These are phyloP conservation scores for Monosporascus sp. DNA, from an alignment of 2,329 filamentous ascomycete species.

Conservation along the genomic window DNA sequence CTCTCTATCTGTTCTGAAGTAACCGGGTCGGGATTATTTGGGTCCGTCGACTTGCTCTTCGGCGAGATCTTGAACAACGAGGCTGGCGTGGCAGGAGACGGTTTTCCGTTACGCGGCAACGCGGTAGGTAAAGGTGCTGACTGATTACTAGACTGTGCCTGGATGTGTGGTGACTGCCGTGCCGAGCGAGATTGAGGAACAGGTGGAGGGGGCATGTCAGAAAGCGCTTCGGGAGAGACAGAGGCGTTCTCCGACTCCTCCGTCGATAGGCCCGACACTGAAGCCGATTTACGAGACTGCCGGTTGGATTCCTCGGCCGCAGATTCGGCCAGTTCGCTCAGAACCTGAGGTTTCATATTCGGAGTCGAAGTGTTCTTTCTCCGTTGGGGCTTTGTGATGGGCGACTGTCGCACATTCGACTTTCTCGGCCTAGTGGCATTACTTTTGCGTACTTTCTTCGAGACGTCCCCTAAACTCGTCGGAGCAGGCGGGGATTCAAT, in stretches of 20 bases:
- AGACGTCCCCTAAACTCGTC: slow-evolving; percentile 40
- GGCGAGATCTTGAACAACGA: slow-evolving; percentile 76
- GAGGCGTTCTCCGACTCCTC: slow-evolving; percentile 60
- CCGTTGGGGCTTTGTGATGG: slow-evolving; percentile 63
- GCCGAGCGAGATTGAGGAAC: slow-evolving; percentile 61
- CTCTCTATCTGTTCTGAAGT: slow-evolving; percentile 50
- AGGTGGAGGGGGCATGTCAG: slow-evolving; percentile 63
- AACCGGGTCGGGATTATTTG: slow-evolving; percentile 34
- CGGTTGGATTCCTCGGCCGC: slow-evolving; percentile 30
- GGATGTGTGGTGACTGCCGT: slow-evolving; percentile 62
- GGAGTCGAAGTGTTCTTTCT: slow-evolving; percentile 50
- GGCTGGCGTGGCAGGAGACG: slow-evolving; percentile 74
- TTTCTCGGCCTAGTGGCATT: slow-evolving; percentile 48
- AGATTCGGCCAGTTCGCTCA: slow-evolving; percentile 45
- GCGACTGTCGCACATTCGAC: slow-evolving; percentile 60
- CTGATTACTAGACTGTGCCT: slow-evolving; percentile 41
- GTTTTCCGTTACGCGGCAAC: slow-evolving; percentile 32
- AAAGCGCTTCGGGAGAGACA: slow-evolving; percentile 57
- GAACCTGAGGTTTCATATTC: slow-evolving; percentile 49
- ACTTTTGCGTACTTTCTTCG: slow-evolving; percentile 50
- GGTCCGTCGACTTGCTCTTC: slow-evolving; percentile 42
- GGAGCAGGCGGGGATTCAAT: slow-evolving; percentile 36
- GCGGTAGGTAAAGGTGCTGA: slow-evolving; percentile 18
- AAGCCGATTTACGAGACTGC: slow-evolving; percentile 20
- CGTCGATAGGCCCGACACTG: slow-evolving; percentile 34